Base-by-base conservation (phyloP, 768 basidiomycete genomes). In the Lentinus tigrinus region DNA sequence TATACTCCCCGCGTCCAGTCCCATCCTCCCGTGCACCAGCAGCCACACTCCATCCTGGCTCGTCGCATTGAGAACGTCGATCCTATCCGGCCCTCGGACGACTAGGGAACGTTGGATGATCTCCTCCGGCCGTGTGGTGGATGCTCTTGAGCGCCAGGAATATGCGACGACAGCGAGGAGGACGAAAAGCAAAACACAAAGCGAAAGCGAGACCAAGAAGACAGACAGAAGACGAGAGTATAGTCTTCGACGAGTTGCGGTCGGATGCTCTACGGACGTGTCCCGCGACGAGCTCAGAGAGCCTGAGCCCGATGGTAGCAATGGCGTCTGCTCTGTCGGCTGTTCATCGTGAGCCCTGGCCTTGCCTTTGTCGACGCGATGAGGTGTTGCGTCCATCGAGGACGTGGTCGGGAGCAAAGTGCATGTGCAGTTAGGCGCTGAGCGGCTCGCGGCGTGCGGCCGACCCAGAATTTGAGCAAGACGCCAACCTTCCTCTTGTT, bases 21-120 rank as follows among this genome's bases (percentile, higher is more conserved):
- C 90, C 16, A 88, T 66, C 47, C 78, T 74, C 4, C 78, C 85
- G 17, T 80, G 72, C 5, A 91, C 73, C 39, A 73, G 74, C 34
- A 91, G 58, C 84, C 84, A 85, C 27, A 91, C 3, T 77, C 84
- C 68, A 9, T 82, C 85, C 6, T 80, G 76, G 19, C 67, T 64
- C 16, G 88, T 86, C 54, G 84, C 75, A 58, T 85, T 87, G 52
- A 88, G 71, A 2, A 91, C 78, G 57, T 87, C 77, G 42, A 91
- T 71, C 24, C 76, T 72, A 63, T 85, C 81, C 0, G 89, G 89
- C 1, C 87, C 87, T 42, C 76, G 70, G 44, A 88, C 72, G 10
- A 82, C 77, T 16, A 91, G 65, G 19, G 81, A 81, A 14, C 77
- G 73, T 38, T 81, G 72, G 36, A 90, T 67, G 53, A 90, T 69